These are phyloP conservation scores for Wickerhamiella slavikovae DNA, from an alignment of 805 yeast species.

Conservation along the genomic window DNA sequence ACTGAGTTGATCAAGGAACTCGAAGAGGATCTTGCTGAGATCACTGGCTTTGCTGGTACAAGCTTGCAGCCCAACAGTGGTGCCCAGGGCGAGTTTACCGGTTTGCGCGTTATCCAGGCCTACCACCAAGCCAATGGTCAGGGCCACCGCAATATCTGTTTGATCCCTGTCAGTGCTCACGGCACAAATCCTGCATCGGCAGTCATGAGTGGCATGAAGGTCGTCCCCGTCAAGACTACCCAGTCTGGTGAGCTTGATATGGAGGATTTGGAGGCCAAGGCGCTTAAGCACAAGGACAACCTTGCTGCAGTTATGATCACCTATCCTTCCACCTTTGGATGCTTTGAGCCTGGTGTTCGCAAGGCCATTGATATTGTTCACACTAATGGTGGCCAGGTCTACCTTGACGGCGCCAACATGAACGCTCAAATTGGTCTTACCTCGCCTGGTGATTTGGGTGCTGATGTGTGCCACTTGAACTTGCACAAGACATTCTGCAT, in stretches of 20 bases:
- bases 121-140: conserved; percentile 58
- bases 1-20: conserved; percentile 51
- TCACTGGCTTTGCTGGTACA: conserved; percentile 82
- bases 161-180: conserved; percentile 94
- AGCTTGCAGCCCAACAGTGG: conserved; percentile 95
- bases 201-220: conserved; percentile 89
- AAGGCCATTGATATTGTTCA: conserved; percentile 77
- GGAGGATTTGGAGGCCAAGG: conserved; percentile 51
- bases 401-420: conserved; percentile 98
- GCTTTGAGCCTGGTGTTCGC: conserved; percentile 81
- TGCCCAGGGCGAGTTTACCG: conserved; percentile 96
- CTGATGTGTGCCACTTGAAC: conserved; percentile 94
- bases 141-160: conserved; percentile 57
- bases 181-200: conserved; percentile 99
- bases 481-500: conserved; percentile 94
- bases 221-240: conserved; percentile 77
- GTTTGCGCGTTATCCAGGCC: conserved; percentile 64
- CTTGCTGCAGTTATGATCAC: conserved; percentile 92
- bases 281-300: conserved; percentile 40
- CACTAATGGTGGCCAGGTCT: conserved; percentile 79
- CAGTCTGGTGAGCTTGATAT: conserved; percentile 73
- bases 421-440: conserved; percentile 97
- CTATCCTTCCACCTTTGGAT: conserved; percentile 92
- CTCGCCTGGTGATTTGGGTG: conserved; percentile 93
- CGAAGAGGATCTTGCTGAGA: conserved; percentile 68